Base-by-base conservation (phyloP, 2,329 filamentous ascomycete species). In the Pestalotiopsis sp. region DNA sequence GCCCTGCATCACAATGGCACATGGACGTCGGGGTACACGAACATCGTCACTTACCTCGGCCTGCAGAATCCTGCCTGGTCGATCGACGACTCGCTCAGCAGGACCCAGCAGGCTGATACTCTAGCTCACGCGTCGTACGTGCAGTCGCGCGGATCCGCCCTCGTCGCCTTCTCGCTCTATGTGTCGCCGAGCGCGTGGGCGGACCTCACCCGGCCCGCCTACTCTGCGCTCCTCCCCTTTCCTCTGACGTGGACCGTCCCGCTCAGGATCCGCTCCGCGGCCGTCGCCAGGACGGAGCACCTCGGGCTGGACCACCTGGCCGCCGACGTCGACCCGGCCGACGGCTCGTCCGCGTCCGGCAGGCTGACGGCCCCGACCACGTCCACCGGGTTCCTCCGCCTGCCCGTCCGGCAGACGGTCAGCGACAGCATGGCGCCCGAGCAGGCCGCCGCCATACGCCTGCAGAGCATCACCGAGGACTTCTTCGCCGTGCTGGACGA, bases 161-260 rank as follows among this genome's bases (percentile, higher is more conserved):
- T 98, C 69, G 79, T 98, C 74, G 93, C 97, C 74, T 90, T 98
- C 68, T 95, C 91, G 65, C 91, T 98, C 74, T 98, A 97, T 79
- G 92, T 96, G 71, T 96, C 94, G 39, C 93, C 92, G 68, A 90
- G 94, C 71, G 98, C 98, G 83, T 99, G 96, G 87, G 86, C 90
- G 67, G 84, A 86, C 58, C 83, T 87, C 63, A 97, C 94, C 3
- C 90, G 94, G 17, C 93, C 94, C 2, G 91, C 93, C 49, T 97
- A 94, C 81, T 93, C 91, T 72, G 83, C 85, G 5, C 87, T 98
- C 68, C 88, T 98, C 52, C 89, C 92, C 55, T 97, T 96, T 85
- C 94, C 96, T 20, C 86, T 94, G 71, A 95, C 95, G 74, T 99
- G 96, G 88, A 92, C 92, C 57, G 85, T 97, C 4, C 95, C 95